phyloP scores from a whole-genome alignment of 2,329 filamentous ascomycete species.

The Pyrenochaeta sp. region DNA sequence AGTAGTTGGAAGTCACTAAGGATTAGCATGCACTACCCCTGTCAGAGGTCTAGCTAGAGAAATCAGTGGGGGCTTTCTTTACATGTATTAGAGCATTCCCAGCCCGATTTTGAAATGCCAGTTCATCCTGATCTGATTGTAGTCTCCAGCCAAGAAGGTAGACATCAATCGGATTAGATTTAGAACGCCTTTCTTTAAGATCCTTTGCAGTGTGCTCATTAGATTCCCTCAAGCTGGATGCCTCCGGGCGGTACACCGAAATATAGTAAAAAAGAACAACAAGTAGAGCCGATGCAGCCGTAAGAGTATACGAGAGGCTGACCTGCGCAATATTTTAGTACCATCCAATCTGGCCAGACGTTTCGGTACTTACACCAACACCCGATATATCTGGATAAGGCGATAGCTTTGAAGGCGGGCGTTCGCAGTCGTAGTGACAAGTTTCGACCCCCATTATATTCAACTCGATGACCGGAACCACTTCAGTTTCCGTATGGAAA shows the following conservation, averaged over 20 bases:
- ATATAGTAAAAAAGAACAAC: slow-evolving; percentile 1
- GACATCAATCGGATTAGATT: neutral
- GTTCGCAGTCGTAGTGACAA: neutral
- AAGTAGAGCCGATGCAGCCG: neutral
- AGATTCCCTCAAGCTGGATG: no score
- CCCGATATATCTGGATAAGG: slow-evolving; percentile 8
- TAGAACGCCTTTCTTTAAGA: neutral
- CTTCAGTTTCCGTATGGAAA: neutral
- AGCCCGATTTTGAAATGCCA: neutral
- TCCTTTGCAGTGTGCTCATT: neutral
- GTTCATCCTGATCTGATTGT: neutral
- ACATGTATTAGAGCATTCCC: neutral
- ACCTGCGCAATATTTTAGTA: neutral
- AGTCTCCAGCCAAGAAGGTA: neutral
- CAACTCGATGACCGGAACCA: neutral
- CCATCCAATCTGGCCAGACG: neutral
- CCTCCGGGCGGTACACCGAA: neutral
- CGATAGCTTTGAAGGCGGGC: neutral
- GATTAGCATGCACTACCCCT: slow-evolving; percentile 13
- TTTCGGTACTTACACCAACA: neutral
- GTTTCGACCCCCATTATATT: neutral
- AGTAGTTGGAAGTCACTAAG: slow-evolving; percentile 25
- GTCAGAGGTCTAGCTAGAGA: neutral
- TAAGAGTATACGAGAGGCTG: neutral
- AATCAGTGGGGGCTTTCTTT: neutral